Base-by-base conservation (phyloP, 768 basidiomycete genomes). In the Cystofilobasidium macerans region DNA sequence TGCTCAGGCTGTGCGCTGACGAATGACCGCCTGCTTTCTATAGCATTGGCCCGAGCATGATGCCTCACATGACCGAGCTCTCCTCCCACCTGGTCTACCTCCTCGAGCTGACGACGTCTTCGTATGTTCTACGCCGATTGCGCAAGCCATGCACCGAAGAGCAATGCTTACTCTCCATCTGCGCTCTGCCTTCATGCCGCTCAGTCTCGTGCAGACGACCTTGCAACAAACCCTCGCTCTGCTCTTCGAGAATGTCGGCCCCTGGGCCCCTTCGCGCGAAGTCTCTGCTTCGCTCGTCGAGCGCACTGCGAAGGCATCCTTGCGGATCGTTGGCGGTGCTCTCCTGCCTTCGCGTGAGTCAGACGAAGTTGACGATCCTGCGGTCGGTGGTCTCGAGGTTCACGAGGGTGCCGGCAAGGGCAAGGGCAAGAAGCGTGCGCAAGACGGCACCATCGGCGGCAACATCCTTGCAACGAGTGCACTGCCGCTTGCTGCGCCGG, bases 71-170 rank as follows among this genome's bases (percentile, higher is more conserved):
- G 76, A 85, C 62, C 75, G 88, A 40, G 77, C 75, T 22, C 77
- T 82, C 40, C 69, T 83, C 11, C 70, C 58, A 69, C 74, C 22
- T 68, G 85, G 28, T 76, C 86, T 33, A 72, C 72, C 22, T 72
- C 77, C 65, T 80, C 79, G 63, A 78, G 79, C 59, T 53, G 28
- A 61, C 60, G 22, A 35, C 65, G 7, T 42, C 47, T 3, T 53
- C 65, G 48, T 61, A 2, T 20, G 60, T 61, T n/a, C 59, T n/a
- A 70, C 78, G 0, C 64, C 74, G 28, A 65, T 83, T 16, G 72
- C 82, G 20, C 75, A 78, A 3, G 82, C 79, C 38, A 82, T 86
- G 35, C 74, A 88, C 24, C n/a, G n/a, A n/a, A n/a, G n/a, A n/a
- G n/a, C n/a, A n/a, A n/a, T n/a, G 14, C 33, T 24, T 79, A 12